Conservation (phyloP, 140 eudicot genomes). For the Ambrosia hybrid region DNA sequence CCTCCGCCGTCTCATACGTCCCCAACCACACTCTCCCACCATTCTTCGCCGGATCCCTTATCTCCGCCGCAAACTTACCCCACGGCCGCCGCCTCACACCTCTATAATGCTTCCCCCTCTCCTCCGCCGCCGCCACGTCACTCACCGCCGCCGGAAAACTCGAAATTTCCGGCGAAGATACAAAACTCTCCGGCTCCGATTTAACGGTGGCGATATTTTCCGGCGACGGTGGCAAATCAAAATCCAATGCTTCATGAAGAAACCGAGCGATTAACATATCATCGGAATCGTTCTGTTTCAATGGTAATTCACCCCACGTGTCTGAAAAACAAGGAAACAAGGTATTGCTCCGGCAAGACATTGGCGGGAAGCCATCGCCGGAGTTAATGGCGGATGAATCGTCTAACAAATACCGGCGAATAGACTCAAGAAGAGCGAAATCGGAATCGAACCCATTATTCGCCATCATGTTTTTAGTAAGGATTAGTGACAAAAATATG, state of each 20-base stretch:
- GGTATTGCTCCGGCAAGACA: slow-evolving; percentile 34
- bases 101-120: slow-evolving; percentile 55
- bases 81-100: slow-evolving; percentile 67
- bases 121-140: background rate
- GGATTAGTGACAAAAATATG: background rate
- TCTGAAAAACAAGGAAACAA: slow-evolving; percentile 43
- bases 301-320: slow-evolving; percentile 52
- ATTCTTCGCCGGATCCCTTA: slow-evolving; percentile 66
- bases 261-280: slow-evolving; percentile 39
- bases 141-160: background rate
- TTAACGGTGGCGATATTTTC: slow-evolving; percentile 18
- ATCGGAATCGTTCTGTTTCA: slow-evolving; percentile 19
- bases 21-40: slow-evolving; percentile 81
- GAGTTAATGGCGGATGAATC: slow-evolving; percentile 31
- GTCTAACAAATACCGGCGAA: slow-evolving; percentile 48
- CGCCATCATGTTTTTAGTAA: slow-evolving; percentile 27
- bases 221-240: slow-evolving; percentile 25
- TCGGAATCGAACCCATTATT: slow-evolving; percentile 42
- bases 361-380: slow-evolving; percentile 15
- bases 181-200: slow-evolving; percentile 38
- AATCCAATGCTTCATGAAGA: slow-evolving; percentile 40
- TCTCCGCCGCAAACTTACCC: slow-evolving; percentile 78
- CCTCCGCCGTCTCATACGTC: slow-evolving; percentile 77
- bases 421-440: slow-evolving; percentile 55
- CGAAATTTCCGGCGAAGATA: slow-evolving; percentile 2